Evolutionary conservation across 441 rosid species (phyloP), one percentile per base, ranked within the genome.

Genomic region (Adansonia madagascariensis): DNA sequence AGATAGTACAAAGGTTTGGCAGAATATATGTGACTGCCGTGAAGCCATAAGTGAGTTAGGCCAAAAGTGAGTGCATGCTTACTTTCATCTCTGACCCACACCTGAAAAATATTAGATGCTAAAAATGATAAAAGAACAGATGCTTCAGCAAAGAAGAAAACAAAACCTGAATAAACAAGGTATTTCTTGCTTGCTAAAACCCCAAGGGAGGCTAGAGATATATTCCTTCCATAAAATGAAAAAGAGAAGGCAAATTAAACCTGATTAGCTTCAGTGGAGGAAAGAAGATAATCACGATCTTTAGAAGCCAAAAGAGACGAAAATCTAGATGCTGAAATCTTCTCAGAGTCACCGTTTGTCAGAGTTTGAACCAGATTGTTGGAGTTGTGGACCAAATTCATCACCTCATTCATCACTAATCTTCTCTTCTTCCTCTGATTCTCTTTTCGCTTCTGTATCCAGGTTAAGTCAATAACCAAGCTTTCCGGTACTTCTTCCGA

Each of bases 241-340:
- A 50, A 41, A 41, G n/a, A 41, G 66, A 11, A 73, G 47, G 4
- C 22, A 52, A 9, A 24, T 3, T 22, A 73, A 46, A 69, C 77
- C 77, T 74, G 77, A 74, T 47, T 10, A 47, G 56, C 11, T 12
- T 52, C 74, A 70, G 60, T 74, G 1, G 80, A 77, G n/a, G 86
- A 77, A 63, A 87, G 85, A 67, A 90, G 90, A 80, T 78, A 87
- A 73, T 90, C 91, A 10, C 93, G 91, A 66, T 86, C 88, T 73
- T 78, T 65, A 35, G 93, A 78, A 44, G 84, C 84, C 43, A 76
- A 66, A 20, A 76, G 88, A 77, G 89, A 75, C 8, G 75, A 76
- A 56, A 78, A 83, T 83, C 85, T 74, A 3, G 82, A 80, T 62
- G 61, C 55, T 18, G 76, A 68, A 56, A 46, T 15, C 68, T 66